Conservation (phyloP, 2,329 filamentous ascomycete genomes). For the Botrytis cinerea region DNA sequence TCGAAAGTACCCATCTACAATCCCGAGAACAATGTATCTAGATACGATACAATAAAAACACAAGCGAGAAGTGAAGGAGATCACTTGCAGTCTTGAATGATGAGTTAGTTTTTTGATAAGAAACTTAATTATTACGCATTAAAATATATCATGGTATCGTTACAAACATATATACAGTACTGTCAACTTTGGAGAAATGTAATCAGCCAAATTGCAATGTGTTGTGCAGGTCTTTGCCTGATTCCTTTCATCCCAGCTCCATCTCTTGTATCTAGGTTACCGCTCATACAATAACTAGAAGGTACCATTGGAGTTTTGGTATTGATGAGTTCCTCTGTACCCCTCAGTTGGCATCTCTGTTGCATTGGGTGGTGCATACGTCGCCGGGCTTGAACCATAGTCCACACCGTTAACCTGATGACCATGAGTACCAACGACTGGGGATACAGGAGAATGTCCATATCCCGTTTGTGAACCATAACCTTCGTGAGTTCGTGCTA, state of each 20-base stretch:
- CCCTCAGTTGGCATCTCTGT: background rate
- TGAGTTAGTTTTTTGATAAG: background rate
- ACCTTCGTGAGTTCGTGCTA: constrained; percentile 23
- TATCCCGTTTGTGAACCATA: constrained; percentile 9
- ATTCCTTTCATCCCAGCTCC: background rate
- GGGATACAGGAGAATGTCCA: constrained; percentile 6
- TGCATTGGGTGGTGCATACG: background rate
- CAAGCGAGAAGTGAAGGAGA: background rate
- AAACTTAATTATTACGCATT: background rate
- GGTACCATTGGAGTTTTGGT: background rate
- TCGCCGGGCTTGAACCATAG: background rate
- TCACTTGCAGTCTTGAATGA: background rate
- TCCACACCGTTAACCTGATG: constrained; percentile 10
- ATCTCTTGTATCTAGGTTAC: background rate
- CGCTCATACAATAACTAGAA: background rate
- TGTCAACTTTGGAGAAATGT: background rate
- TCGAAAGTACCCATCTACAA: background rate
- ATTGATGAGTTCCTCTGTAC: background rate
- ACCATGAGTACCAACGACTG: background rate
- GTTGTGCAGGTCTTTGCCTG: background rate
- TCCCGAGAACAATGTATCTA: background rate
- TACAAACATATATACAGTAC: background rate
- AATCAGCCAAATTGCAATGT: background rate
- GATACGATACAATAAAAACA: no score
- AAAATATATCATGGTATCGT: constrained; percentile 16